Evolutionary conservation across 352 stramenopile genomes (phyloP), one percentile per base, ranked within the genome.

Genomic region (Paralagenidium karlingii): DNA sequence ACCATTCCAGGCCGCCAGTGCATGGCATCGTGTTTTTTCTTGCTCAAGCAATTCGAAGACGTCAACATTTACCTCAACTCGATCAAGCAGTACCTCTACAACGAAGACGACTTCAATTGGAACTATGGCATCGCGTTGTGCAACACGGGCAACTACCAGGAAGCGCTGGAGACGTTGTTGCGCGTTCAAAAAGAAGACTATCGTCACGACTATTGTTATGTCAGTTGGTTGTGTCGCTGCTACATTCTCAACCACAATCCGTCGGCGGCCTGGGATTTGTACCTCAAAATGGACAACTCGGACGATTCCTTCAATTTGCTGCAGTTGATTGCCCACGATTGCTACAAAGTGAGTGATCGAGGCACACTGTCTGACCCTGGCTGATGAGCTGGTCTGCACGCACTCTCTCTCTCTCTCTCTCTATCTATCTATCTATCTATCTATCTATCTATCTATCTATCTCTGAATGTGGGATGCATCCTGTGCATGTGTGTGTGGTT

Each of bases 51-150:
- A 49, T 98, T 97, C 45, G 89, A 97, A 40, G 89, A 97, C 47
- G 90, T 96, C 53, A 97, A 97, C 60, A 96, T 97, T 36, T 97
- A 97, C 62, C 68, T 97, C 31, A 96, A 97, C 54, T 95, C 77
- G 24, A 92, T 97, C 64, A 97, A 97, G 61, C 73, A 92, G 40
- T 90, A 92, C 60, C 70, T 97, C 40, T 96, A 97, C 78, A 96
- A 96, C 51, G 89, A 98, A 61, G 91, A 98, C 63, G 83, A 94
- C 40, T 98, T 98, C 66, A 98, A 98, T 59, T 98, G 89, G 87
- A 98, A 98, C 66, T 95, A 96, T 55, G 94, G 91, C 13, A 66
- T 97, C 38, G 63, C 86, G 18, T 68, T 97, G 1, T 95, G 89
- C 37, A 85, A 94, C 43, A 95, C 67, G 12, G 86, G 87, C 3